phyloP scores from a whole-genome alignment of 305 asterid genomes.

The Fraxinus sp. region DNA sequence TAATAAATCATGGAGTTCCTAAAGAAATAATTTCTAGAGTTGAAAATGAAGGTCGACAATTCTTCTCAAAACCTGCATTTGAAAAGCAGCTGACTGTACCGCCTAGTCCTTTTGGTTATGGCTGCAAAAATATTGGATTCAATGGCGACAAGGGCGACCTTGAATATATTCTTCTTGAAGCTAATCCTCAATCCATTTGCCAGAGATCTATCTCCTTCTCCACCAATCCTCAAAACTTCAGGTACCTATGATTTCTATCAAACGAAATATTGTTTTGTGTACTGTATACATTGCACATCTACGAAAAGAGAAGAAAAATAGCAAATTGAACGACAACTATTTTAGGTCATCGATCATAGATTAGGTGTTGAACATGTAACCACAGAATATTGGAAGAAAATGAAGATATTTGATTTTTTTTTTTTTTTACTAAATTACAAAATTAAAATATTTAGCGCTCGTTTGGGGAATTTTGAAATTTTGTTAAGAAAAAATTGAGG shows the following conservation, averaged over 20 bases:
- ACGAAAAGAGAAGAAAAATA: neutral
- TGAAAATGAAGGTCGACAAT: slow-evolving; percentile 37
- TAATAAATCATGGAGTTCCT: slow-evolving; percentile 54
- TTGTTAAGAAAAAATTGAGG: neutral
- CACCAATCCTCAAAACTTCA: slow-evolving; percentile 39
- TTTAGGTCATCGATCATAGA: neutral
- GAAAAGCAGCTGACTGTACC: slow-evolving; percentile 52
- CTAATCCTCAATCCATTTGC: slow-evolving; percentile 36
- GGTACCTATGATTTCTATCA: slow-evolving; percentile 31
- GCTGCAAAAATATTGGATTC: slow-evolving; percentile 62
- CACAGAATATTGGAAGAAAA: neutral
- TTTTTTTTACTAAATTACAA: neutral
- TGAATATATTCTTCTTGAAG: slow-evolving; percentile 56
- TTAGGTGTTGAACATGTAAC: neutral
- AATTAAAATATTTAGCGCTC: neutral
- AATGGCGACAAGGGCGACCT: slow-evolving; percentile 70
- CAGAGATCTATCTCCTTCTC: slow-evolving; percentile 40
- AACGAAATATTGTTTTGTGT: neutral
- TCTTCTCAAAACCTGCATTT: slow-evolving; percentile 42
- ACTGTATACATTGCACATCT: neutral
- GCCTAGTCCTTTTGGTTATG: slow-evolving; percentile 60
- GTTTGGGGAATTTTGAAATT: neutral
- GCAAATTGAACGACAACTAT: neutral
- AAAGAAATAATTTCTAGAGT: slow-evolving; percentile 30
- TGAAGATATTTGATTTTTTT: neutral